Percentiles rank a stretch among this genome's conserved stretches.
phyloP scores from a whole-genome alignment of 345 rosid genomes.

The Aegle marmelos region DNA sequence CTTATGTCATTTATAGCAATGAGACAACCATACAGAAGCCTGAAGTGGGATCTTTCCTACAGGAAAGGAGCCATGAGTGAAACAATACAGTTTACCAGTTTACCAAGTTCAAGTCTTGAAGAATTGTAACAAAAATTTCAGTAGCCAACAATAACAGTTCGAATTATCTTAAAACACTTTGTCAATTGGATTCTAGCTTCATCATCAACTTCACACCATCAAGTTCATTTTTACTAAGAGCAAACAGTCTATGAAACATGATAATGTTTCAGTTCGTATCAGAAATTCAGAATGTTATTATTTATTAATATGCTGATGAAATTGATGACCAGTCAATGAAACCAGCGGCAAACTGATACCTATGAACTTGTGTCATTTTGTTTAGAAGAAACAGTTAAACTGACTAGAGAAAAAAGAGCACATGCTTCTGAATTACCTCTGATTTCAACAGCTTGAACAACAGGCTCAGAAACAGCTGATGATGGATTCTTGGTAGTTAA shows the following conservation, averaged over 20 bases:
- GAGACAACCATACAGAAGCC: neutral
- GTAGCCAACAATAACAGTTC: neutral
- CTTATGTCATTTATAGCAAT: neutral
- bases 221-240: constrained; percentile 4
- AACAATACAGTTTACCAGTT: neutral
- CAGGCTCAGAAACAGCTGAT: constrained; percentile 11
- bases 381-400: neutral
- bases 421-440: constrained; percentile 37
- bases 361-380: constrained; percentile 1
- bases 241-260: neutral
- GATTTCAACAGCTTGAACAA: constrained; percentile 24
- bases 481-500: constrained; percentile 29
- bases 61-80: neutral
- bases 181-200: neutral
- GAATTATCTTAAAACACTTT: neutral
- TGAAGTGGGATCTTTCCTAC: neutral
- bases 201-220: constrained; percentile 3
- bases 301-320: neutral
- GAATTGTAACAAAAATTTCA: neutral
- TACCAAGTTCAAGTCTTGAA: neutral
- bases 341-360: neutral
- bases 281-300: neutral
- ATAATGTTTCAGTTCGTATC: neutral
- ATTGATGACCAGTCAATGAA: neutral
- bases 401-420: constrained; percentile 9